Conservation (phyloP, 306 rosid genomes). For the Prunus salicina region DNA sequence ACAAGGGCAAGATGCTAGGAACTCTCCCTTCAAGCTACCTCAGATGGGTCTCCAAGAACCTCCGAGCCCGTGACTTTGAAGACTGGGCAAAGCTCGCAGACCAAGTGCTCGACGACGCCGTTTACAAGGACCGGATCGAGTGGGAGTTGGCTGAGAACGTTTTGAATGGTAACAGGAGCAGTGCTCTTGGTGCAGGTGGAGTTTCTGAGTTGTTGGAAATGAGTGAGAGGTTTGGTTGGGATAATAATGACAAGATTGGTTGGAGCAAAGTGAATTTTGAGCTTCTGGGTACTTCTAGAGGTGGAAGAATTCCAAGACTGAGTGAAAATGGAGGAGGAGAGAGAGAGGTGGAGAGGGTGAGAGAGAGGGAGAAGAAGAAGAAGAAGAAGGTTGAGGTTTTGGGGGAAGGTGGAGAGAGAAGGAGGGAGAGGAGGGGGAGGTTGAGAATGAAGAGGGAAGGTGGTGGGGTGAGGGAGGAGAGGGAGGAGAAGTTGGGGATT, state of each 20-base stretch:
- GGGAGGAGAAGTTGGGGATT: slow-evolving; percentile 1
- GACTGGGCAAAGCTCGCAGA: slow-evolving; percentile 63
- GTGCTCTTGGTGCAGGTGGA: background rate
- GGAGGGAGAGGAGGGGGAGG: background rate
- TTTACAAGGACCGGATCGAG: slow-evolving; percentile 58
- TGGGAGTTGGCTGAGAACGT: slow-evolving; percentile 54
- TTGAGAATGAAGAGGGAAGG: background rate
- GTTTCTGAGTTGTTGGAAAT: slow-evolving; percentile 41
- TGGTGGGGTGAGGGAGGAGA: background rate
- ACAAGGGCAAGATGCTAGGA: slow-evolving; percentile 72
- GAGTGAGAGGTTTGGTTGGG: slow-evolving; percentile 68
- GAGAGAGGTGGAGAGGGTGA: slow-evolving; percentile 11
- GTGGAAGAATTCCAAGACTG: slow-evolving; percentile 52
- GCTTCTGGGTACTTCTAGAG: slow-evolving; percentile 62
- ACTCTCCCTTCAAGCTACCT: slow-evolving; percentile 63
- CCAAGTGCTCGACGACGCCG: slow-evolving; percentile 57
- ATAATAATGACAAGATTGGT: slow-evolving; percentile 43
- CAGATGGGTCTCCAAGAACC: slow-evolving; percentile 56
- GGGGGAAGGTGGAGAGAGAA: background rate
- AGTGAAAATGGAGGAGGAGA: background rate
- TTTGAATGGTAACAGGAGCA: slow-evolving; percentile 21
- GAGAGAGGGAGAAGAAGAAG: slow-evolving; percentile 34
- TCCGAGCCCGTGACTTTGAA: slow-evolving; percentile 42
- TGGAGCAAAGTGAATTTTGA: slow-evolving; percentile 56
- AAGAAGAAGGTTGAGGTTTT: slow-evolving; percentile 8